Base-by-base conservation (phyloP, 2,329 filamentous ascomycete species). In the Colletotrichum tanaceti region DNA sequence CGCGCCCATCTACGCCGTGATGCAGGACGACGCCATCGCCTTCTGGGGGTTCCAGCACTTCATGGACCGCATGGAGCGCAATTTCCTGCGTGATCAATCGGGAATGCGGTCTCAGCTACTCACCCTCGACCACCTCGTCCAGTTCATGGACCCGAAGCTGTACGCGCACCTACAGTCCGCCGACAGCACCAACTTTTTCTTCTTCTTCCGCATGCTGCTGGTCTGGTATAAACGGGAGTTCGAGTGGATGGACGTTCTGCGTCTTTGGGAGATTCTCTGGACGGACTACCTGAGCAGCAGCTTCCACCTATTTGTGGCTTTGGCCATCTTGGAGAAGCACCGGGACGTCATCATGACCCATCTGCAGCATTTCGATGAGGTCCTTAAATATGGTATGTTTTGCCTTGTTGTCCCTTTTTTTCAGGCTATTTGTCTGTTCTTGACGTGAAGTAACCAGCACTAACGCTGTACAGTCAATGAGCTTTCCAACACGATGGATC, bases 181-280 rank as follows among this genome's bases (percentile, higher is more conserved):
- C 22, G 97, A 99, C 75, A 97, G 92, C 75, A 99, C 96, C 28
- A 99, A 99, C 79, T 99, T 99, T 80, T 99, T 99, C 81, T 99
- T 99, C 84, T 98, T 99, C 84, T 99, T 98, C 88, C 92, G 96
- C 69, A 98, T 98, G 96, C 85, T 99, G 41, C 85, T 99, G 1
- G 96, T 99, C 11, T 99, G 96, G 96, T 99, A 96, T 80, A 99
- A 99, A 84, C 91, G 96, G 55, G 96, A 99, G 79, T 99, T 99
- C 74, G 87, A 89, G 73, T 99, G 95, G 93, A 79, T 86, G 55
- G 94, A 98, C 75, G 89, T 97, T 13, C 82, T 98, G 41, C 88
- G 92, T 20, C 83, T 99, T 4, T 99, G 96, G 96, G 96, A 99
- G 79, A 86, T 88, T 0, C 82, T 98, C 2, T 99, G 97, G 96